phyloP scores from a whole-genome alignment of 2,329 filamentous ascomycete species.

The Penicillium glabrum region DNA sequence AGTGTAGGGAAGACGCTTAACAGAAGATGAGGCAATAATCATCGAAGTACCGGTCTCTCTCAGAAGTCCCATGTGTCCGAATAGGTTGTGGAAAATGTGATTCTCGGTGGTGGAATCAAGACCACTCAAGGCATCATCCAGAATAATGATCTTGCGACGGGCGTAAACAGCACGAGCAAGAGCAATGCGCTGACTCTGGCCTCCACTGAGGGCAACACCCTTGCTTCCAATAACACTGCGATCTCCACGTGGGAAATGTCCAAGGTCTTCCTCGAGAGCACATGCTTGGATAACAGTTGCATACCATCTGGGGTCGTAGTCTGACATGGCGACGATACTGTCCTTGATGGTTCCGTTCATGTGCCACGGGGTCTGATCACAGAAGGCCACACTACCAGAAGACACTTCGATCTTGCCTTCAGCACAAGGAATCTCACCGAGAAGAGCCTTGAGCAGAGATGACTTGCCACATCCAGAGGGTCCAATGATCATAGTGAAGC shows the following conservation, averaged over 20 bases:
- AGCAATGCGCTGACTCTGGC: constrained; percentile 55
- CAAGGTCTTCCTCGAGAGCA: constrained; percentile 40
- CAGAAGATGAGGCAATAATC: constrained; percentile 40
- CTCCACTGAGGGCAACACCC: constrained; percentile 53
- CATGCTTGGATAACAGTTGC: constrained; percentile 37
- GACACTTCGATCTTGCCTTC: constrained; percentile 35
- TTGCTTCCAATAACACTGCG: constrained; percentile 52
- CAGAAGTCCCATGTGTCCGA: constrained; percentile 49
- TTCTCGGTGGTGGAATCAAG: constrained; percentile 52
- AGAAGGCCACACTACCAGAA: constrained; percentile 39
- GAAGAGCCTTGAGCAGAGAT: constrained; percentile 48
- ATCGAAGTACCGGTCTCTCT: constrained; percentile 41
- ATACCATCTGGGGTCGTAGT: constrained; percentile 40
- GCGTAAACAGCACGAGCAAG: constrained; percentile 56
- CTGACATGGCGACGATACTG: constrained; percentile 40
- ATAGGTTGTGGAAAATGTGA: constrained; percentile 48
- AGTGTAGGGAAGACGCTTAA: constrained; percentile 42
- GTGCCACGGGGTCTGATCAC: constrained; percentile 43
- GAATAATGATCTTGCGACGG: constrained; percentile 47
- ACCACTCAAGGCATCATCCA: constrained; percentile 55
- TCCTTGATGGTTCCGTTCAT: constrained; percentile 44
- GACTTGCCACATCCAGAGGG: constrained; percentile 56
- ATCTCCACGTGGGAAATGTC: constrained; percentile 41
- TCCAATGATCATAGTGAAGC: constrained; percentile 51
- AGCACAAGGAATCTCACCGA: constrained; percentile 43